A percentile compares a stretch with the other conserved stretches of the same genome.
Conservation (phyloP, 2,329 filamentous ascomycete species). For the Tympanopsis confertula region DNA sequence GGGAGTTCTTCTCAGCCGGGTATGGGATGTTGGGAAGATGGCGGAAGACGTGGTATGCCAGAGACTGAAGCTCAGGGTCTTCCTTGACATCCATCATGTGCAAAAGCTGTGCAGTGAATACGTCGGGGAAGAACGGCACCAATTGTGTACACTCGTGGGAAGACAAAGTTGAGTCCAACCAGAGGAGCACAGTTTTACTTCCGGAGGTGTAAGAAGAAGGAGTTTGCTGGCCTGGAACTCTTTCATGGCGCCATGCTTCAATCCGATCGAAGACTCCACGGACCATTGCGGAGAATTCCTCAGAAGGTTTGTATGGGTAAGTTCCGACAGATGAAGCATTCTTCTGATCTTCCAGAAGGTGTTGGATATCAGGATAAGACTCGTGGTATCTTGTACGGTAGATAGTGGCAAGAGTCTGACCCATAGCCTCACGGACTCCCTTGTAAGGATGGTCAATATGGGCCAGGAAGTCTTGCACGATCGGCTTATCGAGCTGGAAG, state of each 20-base stretch:
- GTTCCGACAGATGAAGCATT: conserved; percentile 67
- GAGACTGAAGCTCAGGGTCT: conserved; percentile 84
- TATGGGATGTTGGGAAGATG: conserved; percentile 94
- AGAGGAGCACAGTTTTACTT: conserved; percentile 88
- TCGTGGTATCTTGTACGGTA: conserved; percentile 90
- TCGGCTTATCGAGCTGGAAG: conserved; percentile 79
- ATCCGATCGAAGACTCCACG: conserved; percentile 66
- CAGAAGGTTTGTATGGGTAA: conserved; percentile 67
- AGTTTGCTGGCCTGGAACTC: conserved; percentile 78
- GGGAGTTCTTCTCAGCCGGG: conserved; percentile 69
- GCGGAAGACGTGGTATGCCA: conserved; percentile 93
- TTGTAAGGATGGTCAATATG: conserved; percentile 98
- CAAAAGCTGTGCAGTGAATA: conserved; percentile 82
- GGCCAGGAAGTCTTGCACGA: conserved; percentile 75
- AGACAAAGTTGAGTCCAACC: conserved; percentile 83
- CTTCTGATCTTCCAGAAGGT: conserved; percentile 67
- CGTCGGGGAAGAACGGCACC: conserved; percentile 77
- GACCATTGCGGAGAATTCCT: conserved; percentile 64
- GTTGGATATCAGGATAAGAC: conserved; percentile 70
- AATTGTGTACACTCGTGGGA: conserved; percentile 89
- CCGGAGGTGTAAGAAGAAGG: conserved; percentile 90
- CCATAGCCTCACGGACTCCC: conserved; percentile 88
- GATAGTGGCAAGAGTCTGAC: conserved; percentile 75
- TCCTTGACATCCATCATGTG: conserved; percentile 99
- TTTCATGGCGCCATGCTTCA: conserved; percentile 77